Evolutionary conservation across 768 basidiomycete species (phyloP), one percentile per base, ranked within the genome.

Genomic region (Candolleomyces eurysporus): DNA sequence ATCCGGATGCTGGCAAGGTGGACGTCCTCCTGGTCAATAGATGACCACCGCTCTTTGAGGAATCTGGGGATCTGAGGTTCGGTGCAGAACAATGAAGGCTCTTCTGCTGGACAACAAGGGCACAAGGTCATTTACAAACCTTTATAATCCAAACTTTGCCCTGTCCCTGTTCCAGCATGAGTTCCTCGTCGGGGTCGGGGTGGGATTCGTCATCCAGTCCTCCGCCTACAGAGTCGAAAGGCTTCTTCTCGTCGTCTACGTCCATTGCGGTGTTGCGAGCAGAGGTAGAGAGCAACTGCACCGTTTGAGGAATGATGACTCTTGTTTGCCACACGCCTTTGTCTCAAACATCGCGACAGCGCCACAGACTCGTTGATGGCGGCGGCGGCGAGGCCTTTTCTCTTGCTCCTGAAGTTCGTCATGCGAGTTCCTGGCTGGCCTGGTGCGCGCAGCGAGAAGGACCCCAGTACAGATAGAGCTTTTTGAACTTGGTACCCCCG

Each of bases 1-100:
- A 97, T 87, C 0, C 94, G 86, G 57, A 98, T 83, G 8, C 88
- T 90, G 7, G 93, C 96, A 1, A 97, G 83, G 63, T 93, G 89
- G 3, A 91, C 75, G 63, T 89, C 90, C 60, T 92, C 91, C 5
- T 82, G 81, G 63, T 87, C 79, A 46, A 93, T 82, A 32, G 84
- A 76, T n/a, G 86, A 76, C 95, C 95, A 98, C 39, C 89, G 82
- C 65, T 93, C 89, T 79, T 95, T 84, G 57, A 97, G 78, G 71
- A 90, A 90, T 69, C 89, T 89, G 0, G 94, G 95, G 48, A 96
- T 86, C 92, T 94, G 75, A 43, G 60, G 53, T 21, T 30, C 53
- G 36, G 45, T 4, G 19, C 4, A 26, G 26, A 26, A 26, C 2
- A 26, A 26, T 26, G 26, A 26, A 26, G 26, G 26, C 26, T 43